Evolutionary conservation across 2,329 filamentous ascomycete genomes (phyloP).

Genomic region (Aspergillus flavus): DNA sequence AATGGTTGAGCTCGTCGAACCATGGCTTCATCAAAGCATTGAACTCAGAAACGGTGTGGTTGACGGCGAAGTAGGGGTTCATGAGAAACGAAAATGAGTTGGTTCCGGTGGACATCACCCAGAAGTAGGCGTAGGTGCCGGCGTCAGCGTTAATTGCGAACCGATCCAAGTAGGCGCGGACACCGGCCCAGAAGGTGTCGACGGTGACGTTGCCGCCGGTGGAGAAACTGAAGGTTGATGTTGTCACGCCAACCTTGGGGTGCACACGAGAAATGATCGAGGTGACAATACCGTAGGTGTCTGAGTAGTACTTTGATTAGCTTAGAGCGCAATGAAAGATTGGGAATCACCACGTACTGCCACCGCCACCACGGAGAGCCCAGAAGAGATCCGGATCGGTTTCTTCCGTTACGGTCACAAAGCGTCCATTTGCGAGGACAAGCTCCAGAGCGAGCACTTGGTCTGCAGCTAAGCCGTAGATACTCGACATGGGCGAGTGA

Average conservation of each 20-base stretch:
- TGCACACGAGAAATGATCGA: conserved; percentile 31
- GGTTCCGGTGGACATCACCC: conserved; percentile 4
- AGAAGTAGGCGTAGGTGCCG: conserved; percentile 38
- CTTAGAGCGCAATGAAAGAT: background rate
- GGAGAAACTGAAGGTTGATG: conserved; percentile 32
- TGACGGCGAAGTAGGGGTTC: conserved; percentile 31
- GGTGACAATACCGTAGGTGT: conserved; percentile 37
- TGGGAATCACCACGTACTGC: conserved; percentile 16
- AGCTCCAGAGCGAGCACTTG: conserved; percentile 31
- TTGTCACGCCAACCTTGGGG: conserved; percentile 29
- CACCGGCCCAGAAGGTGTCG: conserved; percentile 32
- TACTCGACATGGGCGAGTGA: conserved; percentile 56
- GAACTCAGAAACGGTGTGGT: conserved; percentile 31
- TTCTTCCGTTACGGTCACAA: conserved; percentile 29
- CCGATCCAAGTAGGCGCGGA: conserved; percentile 30
- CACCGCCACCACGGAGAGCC: conserved; percentile 49
- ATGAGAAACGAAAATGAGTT: conserved; percentile 35
- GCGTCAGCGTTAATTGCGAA: conserved; percentile 31
- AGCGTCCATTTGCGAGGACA: conserved; percentile 28
- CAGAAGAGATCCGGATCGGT: conserved; percentile 54
- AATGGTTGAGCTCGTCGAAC: conserved; percentile 26
- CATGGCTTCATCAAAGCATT: conserved; percentile 31
- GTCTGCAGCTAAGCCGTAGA: conserved; percentile 54
- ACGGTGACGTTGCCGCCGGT: conserved; percentile 24
- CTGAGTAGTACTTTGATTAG: conserved; percentile 21